A percentile compares a stretch with the other conserved stretches of the same genome.
These are phyloP conservation scores for Podospora pseudopauciseta DNA, from an alignment of 495 filamentous ascomycete genomes.

Conservation along the genomic window DNA sequence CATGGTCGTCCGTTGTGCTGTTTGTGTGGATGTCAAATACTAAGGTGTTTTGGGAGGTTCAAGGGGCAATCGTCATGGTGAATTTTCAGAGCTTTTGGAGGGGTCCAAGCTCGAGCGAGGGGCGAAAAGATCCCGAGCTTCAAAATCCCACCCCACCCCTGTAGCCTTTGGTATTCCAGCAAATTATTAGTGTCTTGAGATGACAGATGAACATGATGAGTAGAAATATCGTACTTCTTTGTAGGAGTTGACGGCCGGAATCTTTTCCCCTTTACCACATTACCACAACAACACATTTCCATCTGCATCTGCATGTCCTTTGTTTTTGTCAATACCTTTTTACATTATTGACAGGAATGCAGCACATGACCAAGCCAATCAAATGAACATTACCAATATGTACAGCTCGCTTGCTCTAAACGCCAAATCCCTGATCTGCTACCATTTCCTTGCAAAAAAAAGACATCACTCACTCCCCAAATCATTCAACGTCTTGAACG, in stretches of 20 bases:
- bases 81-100: conserved; percentile 5
- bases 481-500: conserved; percentile 45
- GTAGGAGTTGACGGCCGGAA: too few relatives aligned
- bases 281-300: too few relatives aligned
- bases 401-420: background rate
- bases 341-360: background rate
- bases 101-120: conserved; percentile 9
- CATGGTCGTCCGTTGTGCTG: conserved; percentile 34
- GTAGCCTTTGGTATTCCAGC: too few relatives aligned
- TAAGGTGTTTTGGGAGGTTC: background rate
- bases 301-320: too few relatives aligned
- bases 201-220: too few relatives aligned
- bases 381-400: background rate
- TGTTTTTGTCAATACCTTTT: too few relatives aligned
- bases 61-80: background rate
- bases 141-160: background rate
- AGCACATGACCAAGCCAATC: background rate
- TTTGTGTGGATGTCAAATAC: background rate
- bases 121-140: conserved; percentile 1
- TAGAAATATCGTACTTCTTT: too few relatives aligned
- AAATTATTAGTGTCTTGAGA: too few relatives aligned
- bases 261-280: too few relatives aligned
- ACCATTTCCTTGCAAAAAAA: conserved; percentile 9
- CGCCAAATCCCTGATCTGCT: background rate
- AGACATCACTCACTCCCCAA: conserved; percentile 22